Conservation (phyloP, 1,284 basidiomycete genomes). For the Boletus nobilissimus region DNA sequence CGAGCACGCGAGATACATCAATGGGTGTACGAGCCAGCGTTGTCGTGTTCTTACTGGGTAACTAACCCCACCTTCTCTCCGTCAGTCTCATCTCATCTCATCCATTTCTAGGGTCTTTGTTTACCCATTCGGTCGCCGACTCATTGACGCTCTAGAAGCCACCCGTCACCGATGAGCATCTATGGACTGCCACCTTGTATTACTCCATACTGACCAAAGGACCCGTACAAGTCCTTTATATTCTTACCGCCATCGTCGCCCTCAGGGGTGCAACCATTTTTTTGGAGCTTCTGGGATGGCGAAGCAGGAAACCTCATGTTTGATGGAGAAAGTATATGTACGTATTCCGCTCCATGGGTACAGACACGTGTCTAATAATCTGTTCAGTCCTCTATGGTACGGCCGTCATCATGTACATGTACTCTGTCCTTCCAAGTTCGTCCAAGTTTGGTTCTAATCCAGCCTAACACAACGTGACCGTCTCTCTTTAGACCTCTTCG, state of each 20-base stretch:
- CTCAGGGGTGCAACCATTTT: conserved; percentile 73
- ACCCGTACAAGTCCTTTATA: conserved; percentile 63
- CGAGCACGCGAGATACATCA: conserved; percentile 22
- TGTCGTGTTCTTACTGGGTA: conserved; percentile 84
- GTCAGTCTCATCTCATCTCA: not conserved
- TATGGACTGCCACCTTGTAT: conserved; percentile 82
- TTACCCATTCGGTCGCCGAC: conserved; percentile 89
- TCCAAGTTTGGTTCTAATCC: conserved; percentile 34
- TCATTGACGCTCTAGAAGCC: conserved; percentile 86
- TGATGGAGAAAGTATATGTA: conserved; percentile 85
- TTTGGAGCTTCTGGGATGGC: conserved; percentile 79
- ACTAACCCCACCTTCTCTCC: conserved; percentile 26
- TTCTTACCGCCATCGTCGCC: conserved; percentile 62
- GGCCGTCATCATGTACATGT: conserved; percentile 72
- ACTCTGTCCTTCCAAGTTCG: conserved; percentile 80
- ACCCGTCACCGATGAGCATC: conserved; percentile 78
- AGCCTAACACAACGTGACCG: not conserved
- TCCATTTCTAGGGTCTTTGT: conserved; percentile 67
- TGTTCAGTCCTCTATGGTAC: conserved; percentile 75
- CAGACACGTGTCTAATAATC: not conserved
- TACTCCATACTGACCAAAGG: conserved; percentile 78
- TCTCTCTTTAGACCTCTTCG: conserved; percentile 57
- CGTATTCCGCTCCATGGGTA: conserved; percentile 39
- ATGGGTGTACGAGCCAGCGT: conserved; percentile 77
- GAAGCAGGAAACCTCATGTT: conserved; percentile 87